Evolutionary conservation across 2,329 filamentous ascomycete species (phyloP).

Genomic region (Fusarium coicis): DNA sequence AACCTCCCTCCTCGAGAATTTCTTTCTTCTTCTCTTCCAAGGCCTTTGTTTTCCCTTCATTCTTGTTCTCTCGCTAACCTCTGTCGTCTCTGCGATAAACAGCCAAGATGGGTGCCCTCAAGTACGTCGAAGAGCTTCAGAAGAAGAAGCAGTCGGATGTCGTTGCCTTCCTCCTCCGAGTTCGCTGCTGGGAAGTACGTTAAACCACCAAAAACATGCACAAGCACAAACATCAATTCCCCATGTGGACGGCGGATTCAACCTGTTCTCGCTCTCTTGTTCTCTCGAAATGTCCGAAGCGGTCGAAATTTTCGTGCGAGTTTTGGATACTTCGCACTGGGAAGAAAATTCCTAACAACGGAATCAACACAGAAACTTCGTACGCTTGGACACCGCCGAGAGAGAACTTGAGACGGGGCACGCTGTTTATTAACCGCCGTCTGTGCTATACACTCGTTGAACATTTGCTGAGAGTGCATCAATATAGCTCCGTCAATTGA

Average conservation of each 20-base stretch:
- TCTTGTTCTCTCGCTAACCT: constrained; percentile 42
- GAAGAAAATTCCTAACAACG: constrained; percentile 29
- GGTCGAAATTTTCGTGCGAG: constrained; percentile 20
- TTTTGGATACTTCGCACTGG: constrained; percentile 19
- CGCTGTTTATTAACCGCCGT: constrained; percentile 39
- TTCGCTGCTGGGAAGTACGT: constrained; percentile 99
- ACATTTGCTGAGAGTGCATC: constrained; percentile 99
- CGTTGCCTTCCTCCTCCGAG: constrained; percentile 99
- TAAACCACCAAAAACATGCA: constrained; percentile 52
- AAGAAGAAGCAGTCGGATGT: constrained; percentile 99
- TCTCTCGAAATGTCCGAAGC: constrained; percentile 19
- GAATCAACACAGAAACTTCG: neutral
- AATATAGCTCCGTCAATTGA: constrained; percentile 99
- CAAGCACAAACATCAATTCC: constrained; percentile 44
- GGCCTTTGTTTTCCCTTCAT: neutral
- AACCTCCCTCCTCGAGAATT: constrained; percentile 6
- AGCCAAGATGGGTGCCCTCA: constrained; percentile 98
- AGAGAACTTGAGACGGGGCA: constrained; percentile 15
- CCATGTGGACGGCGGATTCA: constrained; percentile 50
- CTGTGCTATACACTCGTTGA: constrained; percentile 98
- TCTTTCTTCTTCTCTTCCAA: constrained; percentile 1
- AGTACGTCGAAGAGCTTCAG: constrained; percentile 99
- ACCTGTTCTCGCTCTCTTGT: constrained; percentile 34
- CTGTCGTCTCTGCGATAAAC: constrained; percentile 36
- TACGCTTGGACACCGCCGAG: constrained; percentile 1